Conservation (phyloP, 345 rosid genomes). For the Psidium guajava region DNA sequence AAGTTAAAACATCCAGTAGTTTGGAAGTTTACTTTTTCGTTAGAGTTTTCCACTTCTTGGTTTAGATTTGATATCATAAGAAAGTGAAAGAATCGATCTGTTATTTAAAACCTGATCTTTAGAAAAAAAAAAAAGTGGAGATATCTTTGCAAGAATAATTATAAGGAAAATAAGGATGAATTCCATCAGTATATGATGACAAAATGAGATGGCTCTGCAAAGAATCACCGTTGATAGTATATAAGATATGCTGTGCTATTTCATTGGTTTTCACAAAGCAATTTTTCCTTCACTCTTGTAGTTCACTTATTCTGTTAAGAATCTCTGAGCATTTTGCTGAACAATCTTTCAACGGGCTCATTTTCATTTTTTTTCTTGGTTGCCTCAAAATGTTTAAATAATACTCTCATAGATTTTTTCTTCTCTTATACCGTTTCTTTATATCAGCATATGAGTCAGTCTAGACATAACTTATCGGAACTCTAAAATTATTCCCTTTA, state of each 20-base stretch:
- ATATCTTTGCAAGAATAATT: not conserved
- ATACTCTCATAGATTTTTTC: not conserved
- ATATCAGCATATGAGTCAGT: not conserved
- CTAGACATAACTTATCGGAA: not conserved
- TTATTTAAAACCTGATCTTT: not conserved
- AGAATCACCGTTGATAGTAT: not conserved
- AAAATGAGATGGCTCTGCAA: not conserved
- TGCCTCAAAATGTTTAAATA: not conserved
- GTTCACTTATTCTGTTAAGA: not conserved
- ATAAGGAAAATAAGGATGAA: not conserved
- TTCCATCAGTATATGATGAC: not conserved
- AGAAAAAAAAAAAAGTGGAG: not conserved
- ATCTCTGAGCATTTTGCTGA: not conserved
- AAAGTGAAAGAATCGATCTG: not conserved
- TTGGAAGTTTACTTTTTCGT: not conserved
- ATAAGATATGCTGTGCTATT: not conserved
- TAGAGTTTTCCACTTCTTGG: not conserved
- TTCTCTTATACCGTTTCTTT: not conserved
- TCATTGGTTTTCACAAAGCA: not conserved
- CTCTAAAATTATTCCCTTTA: not conserved
- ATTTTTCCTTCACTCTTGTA: not conserved
- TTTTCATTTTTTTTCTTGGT: not conserved
- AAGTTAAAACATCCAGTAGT: not conserved
- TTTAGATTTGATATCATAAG: not conserved
- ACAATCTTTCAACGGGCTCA: not conserved